These are phyloP conservation scores for Hortaea sp. DNA, from an alignment of 2,329 filamentous ascomycete genomes.

Conservation along the genomic window DNA sequence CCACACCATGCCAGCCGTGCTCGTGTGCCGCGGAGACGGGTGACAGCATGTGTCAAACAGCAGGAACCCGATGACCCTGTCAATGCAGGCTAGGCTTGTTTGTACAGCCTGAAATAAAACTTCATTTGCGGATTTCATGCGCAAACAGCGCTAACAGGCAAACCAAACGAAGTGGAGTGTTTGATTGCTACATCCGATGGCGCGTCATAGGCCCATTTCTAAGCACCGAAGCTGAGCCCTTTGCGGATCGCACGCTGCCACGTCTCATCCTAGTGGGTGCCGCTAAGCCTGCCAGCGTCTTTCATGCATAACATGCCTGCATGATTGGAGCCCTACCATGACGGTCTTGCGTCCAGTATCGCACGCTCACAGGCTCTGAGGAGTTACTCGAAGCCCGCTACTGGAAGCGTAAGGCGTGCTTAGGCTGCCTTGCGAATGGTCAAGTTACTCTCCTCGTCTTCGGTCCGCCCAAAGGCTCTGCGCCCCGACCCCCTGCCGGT, in stretches of 20 bases:
- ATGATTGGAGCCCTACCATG: no score
- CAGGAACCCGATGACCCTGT: conserved; percentile 13
- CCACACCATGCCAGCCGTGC: neutral
- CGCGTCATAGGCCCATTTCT: conserved; percentile 2
- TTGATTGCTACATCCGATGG: conserved; percentile 1
- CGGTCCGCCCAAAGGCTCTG: neutral
- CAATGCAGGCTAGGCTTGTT: neutral
- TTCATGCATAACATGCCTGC: neutral
- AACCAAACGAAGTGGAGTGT: neutral
- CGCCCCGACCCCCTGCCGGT: neutral
- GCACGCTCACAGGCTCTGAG: no score
- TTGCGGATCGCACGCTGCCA: conserved; percentile 1
- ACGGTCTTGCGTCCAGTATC: no score
- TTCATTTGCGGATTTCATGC: neutral
- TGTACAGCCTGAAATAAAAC: neutral
- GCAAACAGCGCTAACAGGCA: conserved; percentile 1
- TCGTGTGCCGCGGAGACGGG: conserved; percentile 4
- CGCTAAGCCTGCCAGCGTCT: neutral
- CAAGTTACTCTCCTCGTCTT: no score
- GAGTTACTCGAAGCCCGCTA: no score
- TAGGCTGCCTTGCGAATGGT: no score
- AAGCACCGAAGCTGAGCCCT: neutral
- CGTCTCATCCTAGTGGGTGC: conserved; percentile 3
- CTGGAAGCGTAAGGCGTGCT: no score
- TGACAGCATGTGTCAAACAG: conserved; percentile 11